Evolutionary conservation across 2,329 filamentous ascomycete genomes (phyloP), one percentile per base, ranked within the genome.

Genomic region (Knufia fluminis): DNA sequence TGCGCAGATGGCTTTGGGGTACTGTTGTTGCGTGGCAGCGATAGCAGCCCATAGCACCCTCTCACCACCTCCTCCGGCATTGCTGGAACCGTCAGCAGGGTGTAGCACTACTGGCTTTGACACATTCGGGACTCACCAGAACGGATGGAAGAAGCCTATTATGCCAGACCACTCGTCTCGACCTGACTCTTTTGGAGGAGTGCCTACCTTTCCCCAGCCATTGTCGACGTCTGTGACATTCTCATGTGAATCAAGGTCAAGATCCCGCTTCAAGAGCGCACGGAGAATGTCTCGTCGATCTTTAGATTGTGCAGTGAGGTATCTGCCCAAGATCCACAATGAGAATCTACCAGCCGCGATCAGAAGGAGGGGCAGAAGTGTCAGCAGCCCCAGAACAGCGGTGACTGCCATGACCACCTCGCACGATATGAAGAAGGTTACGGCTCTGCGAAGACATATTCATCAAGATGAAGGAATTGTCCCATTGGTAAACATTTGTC

Each of bases 141-240:
- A 98, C 1, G 92, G 92, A 66, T 98, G 92, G 64, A 98, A 95
- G 75, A 98, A 97, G 41, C 88, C 92, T 54, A 97, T 80, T 47
- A 96, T 81, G 26, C 90, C 90, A 54, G 82, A 75, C 86, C 86
- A 96, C 40, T 84, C 75, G 57, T 76, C 71, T 51, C 76, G 72
- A 9, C 64, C 62, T 50, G 63, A 44, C 23, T 50, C 65, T 22
- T 64, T 67, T 68, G 33, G 70, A 71, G 61, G 68, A 31, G 72
- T 68, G 52, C 83, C 78, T 20, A 87, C 74, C 59, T 80, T 82
- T 64, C 86, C 82, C 82, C 83, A 86, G 45, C 81, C 79, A 55
- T 84, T 80, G 24, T 76, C 71, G 46, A 64, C 59, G 58, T 59
- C 57, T 9, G 35, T 39, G 8, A 40, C 45, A 23, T 39, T 46